Evolutionary conservation across 306 rosid genomes (phyloP).

Genomic region (peach (Prunus persica)): Prunus_persica_NCBIv2 NC_034015.1:12723501-12724000

Average conservation of each 20-base stretch:
- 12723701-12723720: conserved; percentile 37
- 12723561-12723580: conserved; percentile 53
- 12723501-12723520: conserved; percentile 3
- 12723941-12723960: not conserved
- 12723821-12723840: not conserved
- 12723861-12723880: not conserved
- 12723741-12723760: conserved; percentile 93
- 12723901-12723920: not conserved
- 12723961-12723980: not conserved
- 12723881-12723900: not conserved
- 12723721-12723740: conserved; percentile 52
- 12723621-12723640: not conserved
- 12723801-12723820: not conserved
- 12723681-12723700: not conserved
- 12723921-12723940: not conserved
- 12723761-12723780: conserved; percentile 85
- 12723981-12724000: no score
- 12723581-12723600: conserved; percentile 62
- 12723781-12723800: conserved; percentile 84
- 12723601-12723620: not conserved
- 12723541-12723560: not conserved
- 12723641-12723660: not conserved
- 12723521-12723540: not conserved
- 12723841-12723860: not conserved
- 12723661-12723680: not conserved